phyloP scores from a whole-genome alignment of 2,329 filamentous ascomycete species.

The Thielaviopsis euricoi region DNA sequence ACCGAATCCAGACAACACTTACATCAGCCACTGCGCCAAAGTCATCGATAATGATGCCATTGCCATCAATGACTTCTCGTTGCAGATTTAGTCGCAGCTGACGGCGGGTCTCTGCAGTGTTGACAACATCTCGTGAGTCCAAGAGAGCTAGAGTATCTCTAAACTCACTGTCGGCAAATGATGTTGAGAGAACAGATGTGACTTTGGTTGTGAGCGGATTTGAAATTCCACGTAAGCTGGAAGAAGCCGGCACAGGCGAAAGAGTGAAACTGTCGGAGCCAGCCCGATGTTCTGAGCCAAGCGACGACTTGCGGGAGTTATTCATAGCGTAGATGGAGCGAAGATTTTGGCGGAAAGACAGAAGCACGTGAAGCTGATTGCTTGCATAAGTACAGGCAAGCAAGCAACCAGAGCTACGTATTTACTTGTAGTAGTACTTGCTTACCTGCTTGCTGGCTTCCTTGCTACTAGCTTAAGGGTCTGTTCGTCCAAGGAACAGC shows the following conservation, averaged over 20 bases:
- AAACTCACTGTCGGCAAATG: slow-evolving; percentile 85
- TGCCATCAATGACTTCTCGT: slow-evolving; percentile 82
- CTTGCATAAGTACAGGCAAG: neutral
- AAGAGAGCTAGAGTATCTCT: slow-evolving; percentile 66
- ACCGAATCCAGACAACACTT: slow-evolving; percentile 16
- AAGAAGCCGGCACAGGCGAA: slow-evolving; percentile 17
- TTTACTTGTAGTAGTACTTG: no score
- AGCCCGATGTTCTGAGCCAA: neutral
- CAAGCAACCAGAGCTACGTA: neutral
- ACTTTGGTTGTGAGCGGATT: slow-evolving; percentile 65
- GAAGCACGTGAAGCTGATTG: neutral
- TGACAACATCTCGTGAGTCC: slow-evolving; percentile 53
- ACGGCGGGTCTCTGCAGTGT: slow-evolving; percentile 62
- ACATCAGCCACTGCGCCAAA: slow-evolving; percentile 85
- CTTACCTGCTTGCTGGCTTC: no score
- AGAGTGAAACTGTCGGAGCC: slow-evolving; percentile 7
- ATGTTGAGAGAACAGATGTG: slow-evolving; percentile 72
- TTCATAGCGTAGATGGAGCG: neutral
- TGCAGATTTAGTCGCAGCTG: slow-evolving; percentile 70
- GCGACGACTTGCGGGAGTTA: neutral
- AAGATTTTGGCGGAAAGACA: neutral
- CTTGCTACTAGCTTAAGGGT: neutral
- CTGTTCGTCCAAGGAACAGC: neutral
- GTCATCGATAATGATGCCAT: slow-evolving; percentile 73
- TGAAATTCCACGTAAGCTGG: slow-evolving; percentile 17